Evolutionary conservation across 2,329 filamentous ascomycete species (phyloP), one percentile per base, ranked within the genome.

Genomic region (Hypoxylon sp.): DNA sequence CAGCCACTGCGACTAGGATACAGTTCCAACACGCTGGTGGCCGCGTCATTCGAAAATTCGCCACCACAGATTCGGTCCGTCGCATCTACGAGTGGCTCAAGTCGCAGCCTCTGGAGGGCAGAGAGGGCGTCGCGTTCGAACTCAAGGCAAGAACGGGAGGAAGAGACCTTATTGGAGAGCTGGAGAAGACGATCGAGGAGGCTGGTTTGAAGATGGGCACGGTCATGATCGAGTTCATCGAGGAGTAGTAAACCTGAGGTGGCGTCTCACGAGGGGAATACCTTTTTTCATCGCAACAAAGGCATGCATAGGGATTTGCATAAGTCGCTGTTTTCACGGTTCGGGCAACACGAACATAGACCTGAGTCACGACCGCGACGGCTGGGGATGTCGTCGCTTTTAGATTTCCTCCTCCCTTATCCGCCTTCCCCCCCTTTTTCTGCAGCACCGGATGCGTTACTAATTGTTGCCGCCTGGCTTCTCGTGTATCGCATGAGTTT

Each of bases 21-120:
- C 95, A 98, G 73, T 96, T 99, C 77, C 85, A 91, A 58, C 90
- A 97, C 68, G 87, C 93, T 0, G 88, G 85, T 9, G 92, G 92
- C 1, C 87, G 94, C 15, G 84, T 97, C 8, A 93, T 99, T 57
- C 88, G 92, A 24, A 86, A 91, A n/a, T 99, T 99, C 75, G 79
- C 81, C 8, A 75, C 93, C 3, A 75, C 84, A 11, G 95, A 99
- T 55, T 80, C 84, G 1, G 92, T 99, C 10, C 83, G 86, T 52
- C 86, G 91, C 10, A 87, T 99, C 41, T 99, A 94, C 74, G 95
- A 99, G 77, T 99, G 93, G 92, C 86, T 99, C 64, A 99, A 98
- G 78, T 89, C 93, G 0, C 87, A 89, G 58, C 91, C 92, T 1
- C 75, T 96, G 45, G 89, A 93, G 65, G 92, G 89, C 67, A 94